Evolutionary conservation across 306 rosid species (phyloP), one percentile per base, ranked within the genome.

Genomic region (Corylus americana): DNA sequence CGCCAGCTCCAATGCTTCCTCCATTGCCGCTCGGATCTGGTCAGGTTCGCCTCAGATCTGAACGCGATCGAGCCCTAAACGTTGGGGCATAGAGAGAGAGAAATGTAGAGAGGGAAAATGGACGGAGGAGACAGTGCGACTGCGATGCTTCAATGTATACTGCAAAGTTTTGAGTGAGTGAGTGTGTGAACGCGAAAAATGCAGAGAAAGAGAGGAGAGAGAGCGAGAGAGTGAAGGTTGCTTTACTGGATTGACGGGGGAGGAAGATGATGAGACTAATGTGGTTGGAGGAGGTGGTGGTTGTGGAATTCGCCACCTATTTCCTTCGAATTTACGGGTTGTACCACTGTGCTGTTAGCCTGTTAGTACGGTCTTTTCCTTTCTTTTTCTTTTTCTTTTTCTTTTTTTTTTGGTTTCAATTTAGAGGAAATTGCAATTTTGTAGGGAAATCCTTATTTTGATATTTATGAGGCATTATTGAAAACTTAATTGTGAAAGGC

Each of bases 1-100:
- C 39, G 97, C 92, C 37, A 96, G 94, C 75, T 96, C 99, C 80
- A 96, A 85, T 18, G 98, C 99, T 80, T 93, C 97, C 89, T 96
- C 99, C 99, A 95, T 95, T 81, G 71, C 73, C 4, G 74, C 35
- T 54, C 67, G 81, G 92, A 89, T 89, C 90, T 74, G 87, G 72
- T 69, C 74, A 72, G 50, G 22, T 27, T 51, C 44, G 74, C 70
- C 74, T 76, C 89, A 87, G 92, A 89, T 89, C 92, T 85, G 90
- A 74, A 63, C 50, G n/a, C 59, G 67, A 55, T 17, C 22, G 1
- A 55, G 44, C 72, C 47, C 49, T 8, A 12, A 70, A 82, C 55
- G 48, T 47, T 50, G 71, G 85, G 51, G 84, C 76, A 77, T 79
- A 68, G 53, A 37, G n/a, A 62, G 18, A 70, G 63, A 18, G 31